These are phyloP conservation scores for Rhizopogon roseolus DNA, from an alignment of 768 basidiomycete species.

Conservation along the genomic window DNA sequence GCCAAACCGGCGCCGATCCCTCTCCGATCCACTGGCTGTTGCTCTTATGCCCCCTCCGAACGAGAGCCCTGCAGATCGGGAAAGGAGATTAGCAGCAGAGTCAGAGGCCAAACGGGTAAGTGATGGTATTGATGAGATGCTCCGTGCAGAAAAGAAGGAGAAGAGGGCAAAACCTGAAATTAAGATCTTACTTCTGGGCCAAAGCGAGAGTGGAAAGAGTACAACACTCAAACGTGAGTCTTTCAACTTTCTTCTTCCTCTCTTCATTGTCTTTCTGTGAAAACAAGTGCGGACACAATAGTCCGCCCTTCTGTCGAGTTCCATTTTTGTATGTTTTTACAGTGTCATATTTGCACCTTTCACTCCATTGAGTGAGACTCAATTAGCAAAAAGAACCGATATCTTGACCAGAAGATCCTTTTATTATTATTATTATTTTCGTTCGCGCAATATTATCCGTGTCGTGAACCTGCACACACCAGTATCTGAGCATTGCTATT, in stretches of 20 bases:
- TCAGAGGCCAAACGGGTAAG: slow-evolving; percentile 67
- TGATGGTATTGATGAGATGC: slow-evolving; percentile 76
- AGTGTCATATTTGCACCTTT: neutral
- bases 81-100: slow-evolving; percentile 61
- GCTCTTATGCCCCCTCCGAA: slow-evolving; percentile 66
- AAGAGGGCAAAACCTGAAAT: slow-evolving; percentile 60
- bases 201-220: slow-evolving; percentile 88
- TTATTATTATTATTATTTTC: neutral
- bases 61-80: slow-evolving; percentile 66
- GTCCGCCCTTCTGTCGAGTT: neutral
- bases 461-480: neutral
- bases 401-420: neutral
- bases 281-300: neutral
- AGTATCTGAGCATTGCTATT: neutral
- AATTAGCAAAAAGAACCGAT: no score
- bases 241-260: neutral
- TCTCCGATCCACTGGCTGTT: slow-evolving; percentile 68
- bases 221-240: slow-evolving; percentile 85
- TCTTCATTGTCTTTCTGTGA: neutral
- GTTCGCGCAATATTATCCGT: neutral
- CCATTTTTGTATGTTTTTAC: neutral
- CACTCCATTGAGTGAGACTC: neutral
- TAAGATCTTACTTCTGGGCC: slow-evolving; percentile 76
- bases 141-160: slow-evolving; percentile 61
- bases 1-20: slow-evolving; percentile 36